Conservation (phyloP, 768 basidiomycete genomes). For the Suillus ampliporus region DNA sequence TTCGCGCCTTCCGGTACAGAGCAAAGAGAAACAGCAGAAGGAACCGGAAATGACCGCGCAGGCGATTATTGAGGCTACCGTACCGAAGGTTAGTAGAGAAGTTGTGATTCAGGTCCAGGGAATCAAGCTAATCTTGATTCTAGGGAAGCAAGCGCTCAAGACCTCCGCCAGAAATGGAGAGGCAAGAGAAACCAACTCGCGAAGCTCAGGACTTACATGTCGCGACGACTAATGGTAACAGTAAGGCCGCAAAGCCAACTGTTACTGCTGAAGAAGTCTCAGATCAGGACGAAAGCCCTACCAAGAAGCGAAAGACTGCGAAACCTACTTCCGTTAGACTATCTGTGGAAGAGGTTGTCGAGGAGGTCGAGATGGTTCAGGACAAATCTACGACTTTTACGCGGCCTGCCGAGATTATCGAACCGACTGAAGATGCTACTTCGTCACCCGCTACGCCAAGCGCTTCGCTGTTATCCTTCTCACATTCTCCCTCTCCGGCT, state of each 20-base stretch:
- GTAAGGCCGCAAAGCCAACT: conserved; percentile 11
- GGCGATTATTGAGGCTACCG: conserved; percentile 76
- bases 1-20: conserved; percentile 38
- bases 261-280: conserved; percentile 44
- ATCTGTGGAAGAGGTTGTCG: conserved; percentile 28
- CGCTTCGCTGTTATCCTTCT: conserved; percentile 21
- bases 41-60: conserved; percentile 54
- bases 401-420: conserved; percentile 46
- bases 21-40: conserved; percentile 37
- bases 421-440: conserved; percentile 37
- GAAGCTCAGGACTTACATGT: conserved; percentile 12
- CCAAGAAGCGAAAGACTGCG: conserved; percentile 56
- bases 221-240: conserved; percentile 21
- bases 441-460: conserved; percentile 23
- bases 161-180: conserved; percentile 65
- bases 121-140: conserved; percentile 12
- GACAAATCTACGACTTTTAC: conserved; percentile 24
- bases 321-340: conserved; percentile 2
- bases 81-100: conserved; percentile 62
- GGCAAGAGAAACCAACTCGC: conserved; percentile 22
- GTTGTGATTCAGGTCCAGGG: conserved; percentile 5
- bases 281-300: conserved; percentile 43
- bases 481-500: conserved; percentile 20
- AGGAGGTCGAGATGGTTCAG: conserved; percentile 39
- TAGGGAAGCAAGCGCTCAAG: conserved; percentile 82